Percentiles rank a stretch among this genome's conserved stretches.
Conservation (phyloP, 108 stramenopile species). For the Skeletonema costatum region DNA sequence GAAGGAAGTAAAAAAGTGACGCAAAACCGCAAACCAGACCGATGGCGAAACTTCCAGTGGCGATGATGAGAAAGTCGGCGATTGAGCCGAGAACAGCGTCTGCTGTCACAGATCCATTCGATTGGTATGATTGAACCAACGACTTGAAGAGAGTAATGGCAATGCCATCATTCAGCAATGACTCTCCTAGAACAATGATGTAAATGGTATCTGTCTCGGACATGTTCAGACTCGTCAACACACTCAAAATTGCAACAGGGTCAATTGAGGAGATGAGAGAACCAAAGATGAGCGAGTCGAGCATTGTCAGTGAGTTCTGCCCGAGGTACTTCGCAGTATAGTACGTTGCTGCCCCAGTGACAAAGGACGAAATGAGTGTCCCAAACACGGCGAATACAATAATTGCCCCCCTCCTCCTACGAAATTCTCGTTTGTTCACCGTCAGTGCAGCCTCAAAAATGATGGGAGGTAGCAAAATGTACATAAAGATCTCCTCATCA, state of each 20-base stretch:
- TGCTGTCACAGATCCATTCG: slow-evolving; percentile 22
- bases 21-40: slow-evolving; percentile 72
- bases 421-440: slow-evolving; percentile 78
- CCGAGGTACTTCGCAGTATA: slow-evolving; percentile 44
- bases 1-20: slow-evolving; percentile 83
- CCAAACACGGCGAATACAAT: slow-evolving; percentile 80
- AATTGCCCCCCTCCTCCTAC: slow-evolving; percentile 75
- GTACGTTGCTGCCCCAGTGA: slow-evolving; percentile 71
- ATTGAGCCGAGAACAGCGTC: slow-evolving; percentile 39
- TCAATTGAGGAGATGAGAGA: slow-evolving; percentile 67
- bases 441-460: slow-evolving; percentile 83
- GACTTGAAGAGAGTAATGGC: slow-evolving; percentile 69
- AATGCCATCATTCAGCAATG: slow-evolving; percentile 81
- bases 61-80: slow-evolving; percentile 65
- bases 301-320: slow-evolving; percentile 26
- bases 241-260: slow-evolving; percentile 62
- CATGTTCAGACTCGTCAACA: slow-evolving; percentile 51
- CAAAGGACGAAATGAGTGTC: slow-evolving; percentile 67
- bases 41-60: slow-evolving; percentile 77
- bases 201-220: slow-evolving; percentile 55
- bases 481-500: slow-evolving; percentile 84
- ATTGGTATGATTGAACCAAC: slow-evolving; percentile 41
- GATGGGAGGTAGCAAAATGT: slow-evolving; percentile 85
- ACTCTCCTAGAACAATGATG: slow-evolving; percentile 77
- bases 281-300: slow-evolving; percentile 59